Conservation (phyloP, 2,329 filamentous ascomycete species). For the Pseudocercospora crystallina region DNA sequence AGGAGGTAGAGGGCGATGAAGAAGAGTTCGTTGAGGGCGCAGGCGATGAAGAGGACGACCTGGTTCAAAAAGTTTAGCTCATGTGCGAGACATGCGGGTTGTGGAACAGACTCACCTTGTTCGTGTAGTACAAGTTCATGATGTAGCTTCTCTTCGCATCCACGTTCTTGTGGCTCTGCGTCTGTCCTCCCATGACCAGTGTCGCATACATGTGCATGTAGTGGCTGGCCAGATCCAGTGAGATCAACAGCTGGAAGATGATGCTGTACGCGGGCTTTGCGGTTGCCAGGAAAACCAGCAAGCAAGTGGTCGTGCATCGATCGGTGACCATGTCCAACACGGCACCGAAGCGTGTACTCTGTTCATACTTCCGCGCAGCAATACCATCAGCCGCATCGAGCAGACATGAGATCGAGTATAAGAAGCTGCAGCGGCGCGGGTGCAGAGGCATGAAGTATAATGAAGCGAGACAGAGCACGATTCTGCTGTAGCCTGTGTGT, state of each 20-base stretch:
- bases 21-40: conserved; percentile 89
- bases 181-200: conserved; percentile 77
- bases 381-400: conserved; percentile 94
- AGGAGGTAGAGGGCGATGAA: conserved; percentile 98
- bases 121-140: conserved; percentile 94
- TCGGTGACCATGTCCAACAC: conserved; percentile 99
- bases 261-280: conserved; percentile 94
- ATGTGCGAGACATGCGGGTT: background rate
- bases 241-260: conserved; percentile 89
- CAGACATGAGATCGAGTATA: conserved; percentile 92
- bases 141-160: conserved; percentile 85
- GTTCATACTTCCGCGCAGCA: conserved; percentile 81
- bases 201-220: conserved; percentile 99
- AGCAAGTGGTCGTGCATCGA: conserved; percentile 90
- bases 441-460: conserved; percentile 99
- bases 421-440: conserved; percentile 86
- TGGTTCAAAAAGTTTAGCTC: conserved; percentile 38
- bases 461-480: conserved; percentile 72
- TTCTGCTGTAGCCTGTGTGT: conserved; percentile 48
- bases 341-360: conserved; percentile 92
- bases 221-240: conserved; percentile 89
- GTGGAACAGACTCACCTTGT: conserved; percentile 69
- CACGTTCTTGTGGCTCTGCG: conserved; percentile 87
- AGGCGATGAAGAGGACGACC: conserved; percentile 89
- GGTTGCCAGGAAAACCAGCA: conserved; percentile 90